phyloP scores from a whole-genome alignment of 495 filamentous ascomycete species.

The Penicillium diatomitis region DNA sequence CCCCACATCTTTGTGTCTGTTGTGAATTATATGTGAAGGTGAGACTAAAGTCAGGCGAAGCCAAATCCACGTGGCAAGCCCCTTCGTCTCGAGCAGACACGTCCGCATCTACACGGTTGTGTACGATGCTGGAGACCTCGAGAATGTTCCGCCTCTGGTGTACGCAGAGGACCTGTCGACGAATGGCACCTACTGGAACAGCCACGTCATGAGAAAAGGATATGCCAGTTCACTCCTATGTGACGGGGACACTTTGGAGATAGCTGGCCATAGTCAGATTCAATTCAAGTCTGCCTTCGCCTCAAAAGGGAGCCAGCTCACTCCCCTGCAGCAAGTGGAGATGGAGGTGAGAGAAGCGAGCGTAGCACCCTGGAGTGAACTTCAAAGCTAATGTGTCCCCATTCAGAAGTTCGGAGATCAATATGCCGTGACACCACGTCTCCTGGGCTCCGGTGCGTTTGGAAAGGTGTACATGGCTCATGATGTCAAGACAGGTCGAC shows the following conservation, averaged over 20 bases:
- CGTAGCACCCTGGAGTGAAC: background rate
- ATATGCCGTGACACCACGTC: constrained; percentile 41
- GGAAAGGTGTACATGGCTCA: constrained; percentile 43
- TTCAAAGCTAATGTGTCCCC: background rate
- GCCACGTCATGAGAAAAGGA: constrained; percentile 25
- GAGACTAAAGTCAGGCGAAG: constrained; percentile 14
- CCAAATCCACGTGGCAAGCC: constrained; percentile 31
- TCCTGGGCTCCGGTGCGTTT: constrained; percentile 40
- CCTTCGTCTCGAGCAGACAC: constrained; percentile 47
- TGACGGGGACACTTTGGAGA: constrained; percentile 42
- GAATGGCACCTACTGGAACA: constrained; percentile 49
- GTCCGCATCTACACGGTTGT: constrained; percentile 53
- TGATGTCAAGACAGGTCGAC: constrained; percentile 21
- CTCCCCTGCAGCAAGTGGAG: constrained; percentile 15
- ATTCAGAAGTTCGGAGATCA: constrained; percentile 35
- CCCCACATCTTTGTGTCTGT: too few relatives aligned
- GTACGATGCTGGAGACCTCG: constrained; percentile 30
- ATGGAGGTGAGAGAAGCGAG: constrained; percentile 16
- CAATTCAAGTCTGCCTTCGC: constrained; percentile 9
- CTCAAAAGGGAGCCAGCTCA: constrained; percentile 7
- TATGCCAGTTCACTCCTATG: constrained; percentile 41
- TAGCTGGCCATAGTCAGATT: constrained; percentile 14
- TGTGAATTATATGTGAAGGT: background rate
- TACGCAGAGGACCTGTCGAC: constrained; percentile 53
- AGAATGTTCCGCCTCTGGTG: constrained; percentile 38